phyloP scores from a whole-genome alignment of 495 filamentous ascomycete species.

The Neurospora tetraspora region DNA sequence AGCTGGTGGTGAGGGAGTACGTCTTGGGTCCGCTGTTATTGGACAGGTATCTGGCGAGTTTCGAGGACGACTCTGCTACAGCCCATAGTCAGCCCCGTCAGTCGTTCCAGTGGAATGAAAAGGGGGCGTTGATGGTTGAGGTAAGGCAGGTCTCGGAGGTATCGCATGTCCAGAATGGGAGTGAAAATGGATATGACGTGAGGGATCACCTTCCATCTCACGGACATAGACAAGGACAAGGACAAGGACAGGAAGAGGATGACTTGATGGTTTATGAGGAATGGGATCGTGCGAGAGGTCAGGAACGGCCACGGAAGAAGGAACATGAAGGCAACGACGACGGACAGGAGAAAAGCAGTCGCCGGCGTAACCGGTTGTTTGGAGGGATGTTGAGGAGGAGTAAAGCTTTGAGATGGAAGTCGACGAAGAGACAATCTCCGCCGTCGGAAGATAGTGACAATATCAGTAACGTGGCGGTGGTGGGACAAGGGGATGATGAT shows the following conservation, averaged over 20 bases:
- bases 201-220: not conserved
- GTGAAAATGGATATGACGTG: not conserved
- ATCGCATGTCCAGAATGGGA: not conserved
- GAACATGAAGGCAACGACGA: not conserved
- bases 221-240: not conserved
- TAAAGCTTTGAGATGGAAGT: not conserved
- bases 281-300: not conserved
- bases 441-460: not conserved
- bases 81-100: not conserved
- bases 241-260: not conserved
- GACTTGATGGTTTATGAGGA: not conserved
- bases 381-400: not conserved
- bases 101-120: not conserved
- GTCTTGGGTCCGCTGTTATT: conserved; percentile 9
- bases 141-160: not conserved
- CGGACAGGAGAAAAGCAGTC: not conserved
- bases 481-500: conserved; percentile 22
- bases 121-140: not conserved
- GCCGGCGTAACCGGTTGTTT: not conserved
- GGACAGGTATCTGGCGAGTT: conserved; percentile 19
- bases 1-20: conserved; percentile 2
- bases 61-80: conserved; percentile 15
- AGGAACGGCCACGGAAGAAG: not conserved
- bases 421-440: not conserved
- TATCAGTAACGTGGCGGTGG: not conserved